Percentiles rank a stretch among this genome's conserved stretches.
Evolutionary conservation across 2,329 filamentous ascomycete species (phyloP).

Genomic region (Aspergillus unguis): DNA sequence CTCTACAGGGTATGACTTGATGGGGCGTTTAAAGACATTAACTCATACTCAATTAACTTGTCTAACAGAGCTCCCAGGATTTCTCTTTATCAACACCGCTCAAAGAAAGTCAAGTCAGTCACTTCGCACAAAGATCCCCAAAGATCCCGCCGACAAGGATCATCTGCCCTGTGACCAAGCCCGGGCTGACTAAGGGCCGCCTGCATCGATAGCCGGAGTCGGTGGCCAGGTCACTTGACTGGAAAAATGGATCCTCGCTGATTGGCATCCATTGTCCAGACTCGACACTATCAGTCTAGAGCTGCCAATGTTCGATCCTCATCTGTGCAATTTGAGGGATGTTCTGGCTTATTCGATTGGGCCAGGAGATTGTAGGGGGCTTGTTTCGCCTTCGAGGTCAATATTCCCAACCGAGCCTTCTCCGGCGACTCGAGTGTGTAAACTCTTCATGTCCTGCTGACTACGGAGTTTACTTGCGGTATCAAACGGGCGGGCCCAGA

Average conservation of each 20-base stretch:
- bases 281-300: constrained; percentile 4
- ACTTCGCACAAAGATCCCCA: background rate
- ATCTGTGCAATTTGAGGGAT: constrained; percentile 6
- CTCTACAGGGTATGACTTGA: too few relatives aligned
- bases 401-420: background rate
- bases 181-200: constrained; percentile 21
- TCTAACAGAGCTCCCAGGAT: too few relatives aligned
- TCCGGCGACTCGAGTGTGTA: constrained; percentile 2
- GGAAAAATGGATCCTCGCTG: constrained; percentile 17
- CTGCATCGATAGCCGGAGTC: constrained; percentile 7
- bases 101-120: too few relatives aligned
- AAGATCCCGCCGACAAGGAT: constrained; percentile 18
- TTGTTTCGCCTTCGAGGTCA: background rate
- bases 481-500: constrained; percentile 22
- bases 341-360: background rate
- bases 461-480: constrained; percentile 19
- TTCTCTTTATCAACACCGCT: too few relatives aligned
- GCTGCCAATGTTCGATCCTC: background rate
- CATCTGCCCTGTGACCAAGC: constrained; percentile 25
- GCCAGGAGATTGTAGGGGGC: too few relatives aligned
- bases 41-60: too few relatives aligned
- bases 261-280: constrained; percentile 18
- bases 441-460: constrained; percentile 25
- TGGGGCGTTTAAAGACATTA: too few relatives aligned
- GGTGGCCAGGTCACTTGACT: constrained; percentile 23